Evolutionary conservation across 805 yeast genomes (phyloP), one percentile per base, ranked within the genome.

Genomic region (Saitoella complicata): DNA sequence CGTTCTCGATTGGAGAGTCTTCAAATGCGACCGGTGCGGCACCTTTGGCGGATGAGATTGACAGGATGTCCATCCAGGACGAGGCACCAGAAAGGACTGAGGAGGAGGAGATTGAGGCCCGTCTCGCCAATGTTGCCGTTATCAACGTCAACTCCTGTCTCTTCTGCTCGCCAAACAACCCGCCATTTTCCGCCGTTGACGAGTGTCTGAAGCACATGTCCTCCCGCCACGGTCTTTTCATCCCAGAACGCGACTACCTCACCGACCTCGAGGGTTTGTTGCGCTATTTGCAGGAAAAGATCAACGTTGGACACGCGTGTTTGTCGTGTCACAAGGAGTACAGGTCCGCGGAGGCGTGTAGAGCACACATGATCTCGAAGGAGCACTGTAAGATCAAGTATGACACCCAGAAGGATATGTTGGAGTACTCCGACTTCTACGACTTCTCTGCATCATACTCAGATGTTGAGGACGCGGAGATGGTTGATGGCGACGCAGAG

Each of bases 351-450:
- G 93, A 83, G 55, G 81, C 94, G 48, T 86, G 83, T 7, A 77
- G 95, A 53, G 91, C 84, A 38, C 99, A 91, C 61, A 79, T 85
- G 81, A 54, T 69, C 4, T 71, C 80, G 6, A 91, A 91, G 61
- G 76, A 85, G 46, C 99, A 91, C 61, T 80, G 88, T 65, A 73
- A 76, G 56, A 71, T 91, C 48, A 96, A 97, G 0, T 91, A 81
- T 61, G 97, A 91, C 55, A 62, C 75, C 0, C 79, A 75, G 44
- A 79, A 78, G 46, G 94, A 91, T 55, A 76, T 77, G 56, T 70
- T 76, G 41, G 80, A 78, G 55, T 69, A 88, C 39, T 72, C 86
- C 0, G 79, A 76, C 37, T 91, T 80, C 57, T 91, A 91, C 58
- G 95, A 88, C 58, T 87, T 84, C 63, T 67, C 78, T 3, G 70